Conservation (phyloP, 2,329 filamentous ascomycete species). For the Colletotrichum sp. region DNA sequence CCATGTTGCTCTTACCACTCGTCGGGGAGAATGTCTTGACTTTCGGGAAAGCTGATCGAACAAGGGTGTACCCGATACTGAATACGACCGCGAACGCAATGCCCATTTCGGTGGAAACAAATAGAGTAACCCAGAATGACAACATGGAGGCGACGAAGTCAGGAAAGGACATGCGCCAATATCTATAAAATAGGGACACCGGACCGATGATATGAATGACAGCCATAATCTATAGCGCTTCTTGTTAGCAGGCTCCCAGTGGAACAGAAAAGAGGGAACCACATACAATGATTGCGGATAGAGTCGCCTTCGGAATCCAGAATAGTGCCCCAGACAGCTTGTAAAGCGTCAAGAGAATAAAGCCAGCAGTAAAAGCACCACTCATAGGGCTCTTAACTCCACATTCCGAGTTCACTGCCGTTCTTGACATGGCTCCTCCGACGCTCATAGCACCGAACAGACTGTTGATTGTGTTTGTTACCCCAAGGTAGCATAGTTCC, state of each 20-base stretch:
- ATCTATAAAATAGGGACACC: slow-evolving; percentile 63
- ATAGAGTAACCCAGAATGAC: slow-evolving; percentile 68
- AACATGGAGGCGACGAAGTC: slow-evolving; percentile 70
- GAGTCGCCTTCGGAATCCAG: slow-evolving; percentile 71
- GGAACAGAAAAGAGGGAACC: background rate
- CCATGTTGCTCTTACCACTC: slow-evolving; percentile 28
- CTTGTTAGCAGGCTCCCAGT: background rate
- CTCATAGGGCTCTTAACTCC: slow-evolving; percentile 66
- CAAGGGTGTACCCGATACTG: slow-evolving; percentile 65
- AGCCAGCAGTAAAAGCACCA: slow-evolving; percentile 63
- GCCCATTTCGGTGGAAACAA: slow-evolving; percentile 64
- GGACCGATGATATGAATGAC: slow-evolving; percentile 67
- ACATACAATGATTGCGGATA: slow-evolving; percentile 65
- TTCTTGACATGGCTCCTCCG: slow-evolving; percentile 70
- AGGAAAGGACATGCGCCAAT: slow-evolving; percentile 68
- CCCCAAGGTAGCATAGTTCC: slow-evolving; percentile 67
- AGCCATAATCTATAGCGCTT: slow-evolving; percentile 56
- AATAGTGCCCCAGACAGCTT: slow-evolving; percentile 65
- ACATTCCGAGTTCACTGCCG: slow-evolving; percentile 70
- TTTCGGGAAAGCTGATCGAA: slow-evolving; percentile 61
- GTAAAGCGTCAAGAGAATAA: slow-evolving; percentile 67
- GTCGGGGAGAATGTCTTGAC: slow-evolving; percentile 35
- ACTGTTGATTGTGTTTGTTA: slow-evolving; percentile 67
- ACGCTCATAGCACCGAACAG: slow-evolving; percentile 70
- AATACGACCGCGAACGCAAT: slow-evolving; percentile 66